A percentile compares a stretch with the other conserved stretches of the same genome.
Conservation (phyloP, 164 flowering plant species). For the Aristolochia contorta region DNA sequence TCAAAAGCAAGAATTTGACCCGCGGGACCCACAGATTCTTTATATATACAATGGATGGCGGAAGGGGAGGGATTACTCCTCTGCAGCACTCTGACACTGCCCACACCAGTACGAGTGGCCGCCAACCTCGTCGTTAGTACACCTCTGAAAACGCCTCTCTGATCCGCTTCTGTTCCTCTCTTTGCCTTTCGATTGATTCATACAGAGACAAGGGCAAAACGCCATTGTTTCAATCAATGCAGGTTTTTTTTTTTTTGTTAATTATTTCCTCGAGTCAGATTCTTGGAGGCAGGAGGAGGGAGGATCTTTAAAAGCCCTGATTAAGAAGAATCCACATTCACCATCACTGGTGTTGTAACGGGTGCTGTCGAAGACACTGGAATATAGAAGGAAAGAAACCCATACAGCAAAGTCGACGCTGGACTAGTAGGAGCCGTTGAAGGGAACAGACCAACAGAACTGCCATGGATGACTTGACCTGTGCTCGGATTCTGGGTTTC, state of each 20-base stretch:
- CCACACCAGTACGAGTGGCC: constrained; percentile 4
- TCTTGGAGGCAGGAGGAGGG: background rate
- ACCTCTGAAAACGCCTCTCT: background rate
- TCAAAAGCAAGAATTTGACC: background rate
- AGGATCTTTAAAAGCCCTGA: background rate
- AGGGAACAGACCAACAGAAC: background rate
- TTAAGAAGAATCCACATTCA: background rate
- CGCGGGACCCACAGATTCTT: background rate
- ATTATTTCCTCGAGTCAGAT: background rate
- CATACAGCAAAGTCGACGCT: too few relatives aligned
- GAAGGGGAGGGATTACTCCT: background rate
- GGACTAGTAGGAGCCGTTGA: too few relatives aligned
- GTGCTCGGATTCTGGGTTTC: constrained; percentile 2
- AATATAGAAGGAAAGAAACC: background rate
- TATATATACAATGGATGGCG: background rate
- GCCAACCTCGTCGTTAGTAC: constrained; percentile 6
- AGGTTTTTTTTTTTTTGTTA: background rate
- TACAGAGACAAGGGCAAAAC: background rate
- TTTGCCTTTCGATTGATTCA: background rate
- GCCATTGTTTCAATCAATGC: constrained; percentile 9
- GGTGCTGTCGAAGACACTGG: background rate
- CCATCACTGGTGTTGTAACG: background rate
- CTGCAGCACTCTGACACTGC: too few relatives aligned
- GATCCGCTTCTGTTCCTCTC: constrained; percentile 2
- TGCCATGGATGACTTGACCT: background rate